Percentiles rank a stretch among this genome's conserved stretches.
Evolutionary conservation across 306 rosid species (phyloP).

Genomic region (Inga laurina): DNA sequence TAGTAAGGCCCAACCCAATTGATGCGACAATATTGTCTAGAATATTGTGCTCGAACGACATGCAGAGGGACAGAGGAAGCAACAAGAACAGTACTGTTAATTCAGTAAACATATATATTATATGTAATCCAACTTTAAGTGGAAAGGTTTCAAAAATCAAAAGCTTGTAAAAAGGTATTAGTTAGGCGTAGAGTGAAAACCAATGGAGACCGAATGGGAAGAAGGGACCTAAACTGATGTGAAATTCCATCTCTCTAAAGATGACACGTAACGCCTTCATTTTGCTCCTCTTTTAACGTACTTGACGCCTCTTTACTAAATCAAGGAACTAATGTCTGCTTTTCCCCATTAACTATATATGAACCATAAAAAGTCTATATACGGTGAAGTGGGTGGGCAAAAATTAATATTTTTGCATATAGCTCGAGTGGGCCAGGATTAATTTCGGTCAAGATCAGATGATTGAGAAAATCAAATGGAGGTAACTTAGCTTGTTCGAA

Average conservation of each 20-base stretch:
- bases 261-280: background rate
- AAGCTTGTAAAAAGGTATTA: conserved; percentile 18
- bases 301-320: conserved; percentile 20
- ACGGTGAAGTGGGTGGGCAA: conserved; percentile 12
- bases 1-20: background rate
- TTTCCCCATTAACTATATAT: background rate
- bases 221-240: conserved; percentile 21
- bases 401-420: background rate
- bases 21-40: background rate
- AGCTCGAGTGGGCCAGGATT: conserved; percentile 20
- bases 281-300: background rate
- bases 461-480: conserved; percentile 14
- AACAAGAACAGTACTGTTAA: background rate
- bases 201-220: conserved; percentile 23
- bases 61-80: background rate
- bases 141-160: conserved; percentile 21
- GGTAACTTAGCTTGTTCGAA: conserved; percentile 40
- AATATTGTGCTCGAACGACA: background rate
- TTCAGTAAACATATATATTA: background rate
- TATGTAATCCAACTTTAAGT: background rate
- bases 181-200: conserved; percentile 26
- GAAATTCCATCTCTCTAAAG: conserved; percentile 5
- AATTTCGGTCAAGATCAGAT: conserved; percentile 12
- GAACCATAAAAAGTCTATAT: conserved; percentile 11
- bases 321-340: conserved; percentile 26